phyloP scores from a whole-genome alignment of 495 filamentous ascomycete genomes.

The Aspergillus egyptiacus region DNA sequence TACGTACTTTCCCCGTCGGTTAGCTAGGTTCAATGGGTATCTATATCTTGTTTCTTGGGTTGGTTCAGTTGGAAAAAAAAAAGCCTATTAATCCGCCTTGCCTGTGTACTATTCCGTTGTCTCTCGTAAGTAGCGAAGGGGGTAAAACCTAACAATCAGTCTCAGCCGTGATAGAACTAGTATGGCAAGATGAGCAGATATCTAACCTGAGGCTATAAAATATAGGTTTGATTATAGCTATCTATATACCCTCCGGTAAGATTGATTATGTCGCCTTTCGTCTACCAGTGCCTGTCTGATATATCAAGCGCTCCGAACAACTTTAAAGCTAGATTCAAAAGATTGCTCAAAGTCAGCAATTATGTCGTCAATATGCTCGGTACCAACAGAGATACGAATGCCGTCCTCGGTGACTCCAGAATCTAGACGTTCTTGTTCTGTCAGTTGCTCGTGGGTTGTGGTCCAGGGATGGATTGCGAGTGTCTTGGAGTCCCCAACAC shows the following conservation, averaged over 20 bases:
- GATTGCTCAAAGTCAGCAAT: slow-evolving; percentile 94
- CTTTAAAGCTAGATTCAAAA: slow-evolving; percentile 50
- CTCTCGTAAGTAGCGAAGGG: too few relatives aligned
- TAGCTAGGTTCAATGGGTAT: too few relatives aligned
- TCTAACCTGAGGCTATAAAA: too few relatives aligned
- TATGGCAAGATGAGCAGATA: too few relatives aligned
- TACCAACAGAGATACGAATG: slow-evolving; percentile 95
- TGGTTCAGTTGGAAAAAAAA: too few relatives aligned
- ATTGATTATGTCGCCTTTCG: background rate
- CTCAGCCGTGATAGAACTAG: background rate
- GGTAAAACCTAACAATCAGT: background rate
- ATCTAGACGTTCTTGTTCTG: slow-evolving; percentile 70
- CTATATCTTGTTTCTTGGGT: too few relatives aligned
- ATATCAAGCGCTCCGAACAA: background rate
- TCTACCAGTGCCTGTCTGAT: background rate
- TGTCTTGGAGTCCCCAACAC: slow-evolving; percentile 71
- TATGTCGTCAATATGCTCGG: slow-evolving; percentile 97
- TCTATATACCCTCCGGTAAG: too few relatives aligned
- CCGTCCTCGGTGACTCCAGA: slow-evolving; percentile 88
- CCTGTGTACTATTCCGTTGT: too few relatives aligned
- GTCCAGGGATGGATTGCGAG: slow-evolving; percentile 95
- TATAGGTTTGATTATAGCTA: too few relatives aligned
- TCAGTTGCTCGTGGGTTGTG: slow-evolving; percentile 93
- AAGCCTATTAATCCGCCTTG: too few relatives aligned
- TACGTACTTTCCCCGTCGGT: too few relatives aligned